Base-by-base conservation (phyloP, 257 asterid genomes). In the Asclepias syriaca region DNA sequence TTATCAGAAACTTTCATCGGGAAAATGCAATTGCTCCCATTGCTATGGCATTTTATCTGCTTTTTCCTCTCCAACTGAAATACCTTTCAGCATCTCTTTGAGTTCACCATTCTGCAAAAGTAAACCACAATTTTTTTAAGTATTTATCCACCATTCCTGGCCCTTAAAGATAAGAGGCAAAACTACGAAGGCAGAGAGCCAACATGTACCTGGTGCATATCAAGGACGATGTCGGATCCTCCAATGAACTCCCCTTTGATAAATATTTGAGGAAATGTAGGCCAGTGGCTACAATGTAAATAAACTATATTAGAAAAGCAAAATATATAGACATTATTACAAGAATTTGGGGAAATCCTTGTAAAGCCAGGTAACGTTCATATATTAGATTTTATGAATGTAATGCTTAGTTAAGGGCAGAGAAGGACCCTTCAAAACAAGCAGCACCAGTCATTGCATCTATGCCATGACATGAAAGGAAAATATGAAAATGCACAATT, bases 181-280 rank as follows among this genome's bases (percentile, higher is more conserved):
- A 37, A 57, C 57, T 2, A 15, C 5, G 2, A 9, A 7, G 2
- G 39, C 1, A 9, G 29, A 51, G 40, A 10, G 10, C 51, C 0
- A 57, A 1, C 48, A 43, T 43, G 48, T 77, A 94, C 99, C 99
- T 94, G 81, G 79, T 94, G 99, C 99, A 94, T 90, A 77, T 74
- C 87, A 51, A 94, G 95, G 80, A 94, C 83, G 88, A 94, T 94
- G 83, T 94, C 99, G 54, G 99, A 94, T 77, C 99, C 99, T 71
- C 99, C 99, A 32, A 94, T 60, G 74, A 94, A 94, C 84, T 91
- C 97, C 43, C 97, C 97, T 0, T 87, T 83, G 90, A 94, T 88
- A 81, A 94, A 94, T 85, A 94, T 88, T 71, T 94, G 97, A 43
- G 97, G 99, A 81, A 94, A 94, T 59, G 99, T 94, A 19, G 99